Evolutionary conservation across 192 early-diverging fungal species (phyloP).

Genomic region (Coemansia sp.): DNA sequence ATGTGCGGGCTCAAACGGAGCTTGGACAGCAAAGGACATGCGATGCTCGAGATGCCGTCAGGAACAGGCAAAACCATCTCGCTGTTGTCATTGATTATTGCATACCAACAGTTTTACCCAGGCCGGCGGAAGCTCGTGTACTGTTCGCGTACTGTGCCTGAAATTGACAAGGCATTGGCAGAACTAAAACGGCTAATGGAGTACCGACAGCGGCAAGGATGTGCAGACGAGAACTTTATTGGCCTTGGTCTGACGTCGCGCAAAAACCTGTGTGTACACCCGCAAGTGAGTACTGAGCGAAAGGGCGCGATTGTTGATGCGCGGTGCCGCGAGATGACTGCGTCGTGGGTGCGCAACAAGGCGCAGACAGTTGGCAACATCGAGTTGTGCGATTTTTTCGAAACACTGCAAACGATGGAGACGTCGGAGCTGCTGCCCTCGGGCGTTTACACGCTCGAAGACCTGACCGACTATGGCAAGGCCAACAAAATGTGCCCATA

Average conservation of each 20-base stretch:
- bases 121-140: slow-evolving; percentile 97
- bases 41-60: slow-evolving; percentile 97
- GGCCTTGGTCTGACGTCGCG: slow-evolving; percentile 91
- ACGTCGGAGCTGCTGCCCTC: slow-evolving; percentile 64
- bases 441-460: slow-evolving; percentile 96
- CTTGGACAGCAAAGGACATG: slow-evolving; percentile 93
- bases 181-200: slow-evolving; percentile 91
- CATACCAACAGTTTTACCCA: slow-evolving; percentile 91
- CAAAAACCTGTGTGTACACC: slow-evolving; percentile 93
- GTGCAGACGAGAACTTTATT: slow-evolving; percentile 74
- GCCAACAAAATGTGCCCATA: slow-evolving; percentile 88
- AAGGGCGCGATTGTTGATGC: slow-evolving; percentile 86
- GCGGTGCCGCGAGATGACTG: slow-evolving; percentile 87
- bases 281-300: slow-evolving; percentile 82
- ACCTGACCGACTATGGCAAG: slow-evolving; percentile 78
- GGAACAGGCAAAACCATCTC: slow-evolving; percentile 99
- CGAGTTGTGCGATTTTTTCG: slow-evolving; percentile 78
- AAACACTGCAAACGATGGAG: slow-evolving; percentile 68
- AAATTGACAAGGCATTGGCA: slow-evolving; percentile 97
- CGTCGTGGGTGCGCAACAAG: slow-evolving; percentile 87
- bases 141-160: slow-evolving; percentile 99
- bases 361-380: slow-evolving; percentile 54
- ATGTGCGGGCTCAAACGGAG: slow-evolving; percentile 94
- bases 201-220: slow-evolving; percentile 71
- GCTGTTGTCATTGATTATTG: slow-evolving; percentile 90